A percentile compares a stretch with the other conserved stretches of the same genome.
phyloP scores from a whole-genome alignment of 2,329 filamentous ascomycete genomes.

The Sporothrix luriei region DNA sequence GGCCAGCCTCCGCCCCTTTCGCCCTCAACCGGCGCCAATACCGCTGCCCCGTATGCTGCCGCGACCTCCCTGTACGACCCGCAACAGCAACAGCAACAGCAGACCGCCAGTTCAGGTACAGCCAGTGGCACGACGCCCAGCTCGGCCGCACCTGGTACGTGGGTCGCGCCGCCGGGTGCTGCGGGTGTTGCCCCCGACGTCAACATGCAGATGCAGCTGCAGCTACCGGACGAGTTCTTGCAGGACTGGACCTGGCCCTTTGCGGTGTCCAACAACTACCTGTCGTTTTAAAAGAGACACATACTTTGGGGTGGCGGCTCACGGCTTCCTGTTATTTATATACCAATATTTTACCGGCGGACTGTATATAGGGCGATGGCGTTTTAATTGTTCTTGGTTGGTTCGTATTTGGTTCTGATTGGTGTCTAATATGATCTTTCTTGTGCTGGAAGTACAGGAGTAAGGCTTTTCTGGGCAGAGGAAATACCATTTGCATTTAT shows the following conservation, averaged over 20 bases:
- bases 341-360: neutral
- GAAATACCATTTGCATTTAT: slow-evolving; percentile 1
- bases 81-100: slow-evolving; percentile 6
- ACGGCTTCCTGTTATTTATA: neutral
- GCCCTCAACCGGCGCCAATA: neutral
- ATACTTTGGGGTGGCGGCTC: no score
- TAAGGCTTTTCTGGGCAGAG: neutral
- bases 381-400: neutral
- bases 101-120: neutral
- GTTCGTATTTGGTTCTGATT: neutral
- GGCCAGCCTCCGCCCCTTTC: slow-evolving; percentile 8
- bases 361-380: neutral
- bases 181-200: slow-evolving; percentile 19
- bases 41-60: neutral
- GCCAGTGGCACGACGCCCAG: neutral
- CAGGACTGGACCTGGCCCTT: slow-evolving; percentile 35
- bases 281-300: slow-evolving; percentile 24
- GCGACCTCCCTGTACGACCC: neutral
- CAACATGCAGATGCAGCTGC: slow-evolving; percentile 32
- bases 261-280: slow-evolving; percentile 34
- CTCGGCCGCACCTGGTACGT: neutral
- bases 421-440: neutral
- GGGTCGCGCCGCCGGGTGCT: slow-evolving; percentile 1
- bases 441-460: neutral
- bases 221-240: slow-evolving; percentile 30